phyloP scores from a whole-genome alignment of 2,329 filamentous ascomycete genomes.

The Dactylellina leptospora region DNA sequence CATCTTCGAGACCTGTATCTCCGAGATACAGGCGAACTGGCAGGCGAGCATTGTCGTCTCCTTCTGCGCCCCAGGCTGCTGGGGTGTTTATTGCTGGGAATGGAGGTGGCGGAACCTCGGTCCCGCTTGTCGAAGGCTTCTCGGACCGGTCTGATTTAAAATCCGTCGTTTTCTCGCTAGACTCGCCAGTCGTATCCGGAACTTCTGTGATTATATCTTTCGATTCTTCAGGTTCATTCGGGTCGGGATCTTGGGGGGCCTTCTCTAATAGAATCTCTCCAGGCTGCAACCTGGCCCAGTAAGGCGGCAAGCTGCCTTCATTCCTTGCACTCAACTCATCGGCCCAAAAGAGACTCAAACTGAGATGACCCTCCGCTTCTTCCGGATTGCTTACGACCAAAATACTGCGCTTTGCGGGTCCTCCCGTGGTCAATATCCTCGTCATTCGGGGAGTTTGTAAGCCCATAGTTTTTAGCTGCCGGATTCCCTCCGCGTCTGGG shows the following conservation, averaged over 20 bases:
- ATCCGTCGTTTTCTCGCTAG: conserved; percentile 23
- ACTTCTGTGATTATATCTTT: conserved; percentile 13
- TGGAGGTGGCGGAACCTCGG: conserved; percentile 29
- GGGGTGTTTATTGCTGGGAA: conserved; percentile 42
- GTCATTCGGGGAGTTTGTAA: conserved; percentile 71
- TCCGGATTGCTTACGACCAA: conserved; percentile 67
- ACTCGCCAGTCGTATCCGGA: conserved; percentile 32
- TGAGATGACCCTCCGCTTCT: conserved; percentile 70
- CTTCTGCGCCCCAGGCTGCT: conserved; percentile 30
- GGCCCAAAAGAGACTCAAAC: conserved; percentile 68
- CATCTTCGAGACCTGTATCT: conserved; percentile 35
- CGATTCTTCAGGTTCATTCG: conserved; percentile 52
- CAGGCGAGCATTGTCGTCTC: conserved; percentile 22
- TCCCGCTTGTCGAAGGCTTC: conserved; percentile 5
- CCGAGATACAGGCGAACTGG: conserved; percentile 45
- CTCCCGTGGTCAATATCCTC: conserved; percentile 66
- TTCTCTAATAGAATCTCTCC: conserved; percentile 54
- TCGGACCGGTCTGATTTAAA: conserved; percentile 17
- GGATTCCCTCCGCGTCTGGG: conserved; percentile 69
- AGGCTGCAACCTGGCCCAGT: conserved; percentile 63
- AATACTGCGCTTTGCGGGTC: conserved; percentile 63
- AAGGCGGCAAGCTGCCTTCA: conserved; percentile 67
- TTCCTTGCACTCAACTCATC: conserved; percentile 67
- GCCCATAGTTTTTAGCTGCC: conserved; percentile 67
- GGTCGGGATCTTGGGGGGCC: conserved; percentile 56